Percentiles rank a stretch among this genome's conserved stretches.
Evolutionary conservation across 108 stramenopile species (phyloP).

Genomic region (Pseudonitzschia multiseries): DNA sequence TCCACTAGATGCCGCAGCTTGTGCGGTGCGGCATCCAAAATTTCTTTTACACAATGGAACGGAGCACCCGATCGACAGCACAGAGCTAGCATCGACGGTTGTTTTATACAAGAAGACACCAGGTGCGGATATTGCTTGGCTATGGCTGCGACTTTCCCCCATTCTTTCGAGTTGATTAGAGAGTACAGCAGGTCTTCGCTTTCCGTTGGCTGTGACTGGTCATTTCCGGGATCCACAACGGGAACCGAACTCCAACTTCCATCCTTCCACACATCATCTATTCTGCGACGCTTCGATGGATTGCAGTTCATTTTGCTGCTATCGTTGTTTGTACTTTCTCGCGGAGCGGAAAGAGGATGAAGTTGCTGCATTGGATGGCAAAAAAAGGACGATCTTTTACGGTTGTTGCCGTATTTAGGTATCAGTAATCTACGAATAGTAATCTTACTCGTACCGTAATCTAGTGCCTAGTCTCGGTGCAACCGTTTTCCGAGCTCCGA

Average conservation of each 20-base stretch:
- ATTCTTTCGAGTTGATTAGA: conserved; percentile 13
- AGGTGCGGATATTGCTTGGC: conserved; percentile 20
- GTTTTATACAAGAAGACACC: not conserved
- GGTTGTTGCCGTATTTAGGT: not conserved
- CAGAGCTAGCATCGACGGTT: conserved; percentile 61
- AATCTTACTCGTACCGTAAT: no score
- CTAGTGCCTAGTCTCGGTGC: no score
- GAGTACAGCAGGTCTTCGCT: conserved; percentile 1
- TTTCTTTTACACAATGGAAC: conserved; percentile 48
- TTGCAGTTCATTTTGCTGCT: conserved; percentile 4
- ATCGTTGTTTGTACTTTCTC: not conserved
- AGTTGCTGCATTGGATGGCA: no score
- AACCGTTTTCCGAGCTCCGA: not conserved
- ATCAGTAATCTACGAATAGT: no score
- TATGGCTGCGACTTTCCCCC: conserved; percentile 19
- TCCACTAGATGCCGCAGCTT: conserved; percentile 55
- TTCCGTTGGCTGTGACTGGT: not conserved
- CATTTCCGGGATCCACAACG: not conserved
- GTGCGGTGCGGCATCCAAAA: conserved; percentile 43
- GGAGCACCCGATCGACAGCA: conserved; percentile 72
- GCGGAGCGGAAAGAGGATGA: no score
- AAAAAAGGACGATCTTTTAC: no score
- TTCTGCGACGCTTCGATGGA: conserved; percentile 12
- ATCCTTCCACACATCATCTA: not conserved
- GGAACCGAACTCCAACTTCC: not conserved